These are phyloP conservation scores for Nemania diffusa DNA, from an alignment of 2,329 filamentous ascomycete species.

Conservation along the genomic window DNA sequence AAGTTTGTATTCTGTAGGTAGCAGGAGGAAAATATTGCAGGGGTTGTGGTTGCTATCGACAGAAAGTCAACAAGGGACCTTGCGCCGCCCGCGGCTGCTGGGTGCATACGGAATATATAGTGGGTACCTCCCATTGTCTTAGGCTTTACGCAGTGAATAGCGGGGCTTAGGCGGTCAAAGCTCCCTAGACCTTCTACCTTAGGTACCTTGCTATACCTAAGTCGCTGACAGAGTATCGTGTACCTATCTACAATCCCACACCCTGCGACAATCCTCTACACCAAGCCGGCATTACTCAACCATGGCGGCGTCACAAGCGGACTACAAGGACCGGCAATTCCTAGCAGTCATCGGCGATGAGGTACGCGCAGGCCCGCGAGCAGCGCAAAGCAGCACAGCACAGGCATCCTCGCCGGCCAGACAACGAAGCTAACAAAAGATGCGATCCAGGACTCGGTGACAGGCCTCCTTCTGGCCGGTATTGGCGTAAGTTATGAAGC, in stretches of 20 bases:
- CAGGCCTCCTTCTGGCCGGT: constrained; percentile 91
- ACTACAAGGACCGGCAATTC: constrained; percentile 89
- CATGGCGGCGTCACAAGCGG: constrained; percentile 63
- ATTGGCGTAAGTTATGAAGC: constrained; percentile 74
- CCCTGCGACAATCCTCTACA: constrained; percentile 1
- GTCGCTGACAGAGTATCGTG: background rate
- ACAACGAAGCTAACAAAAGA: constrained; percentile 19
- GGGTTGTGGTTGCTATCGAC: constrained; percentile 34
- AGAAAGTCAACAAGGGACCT: constrained; percentile 5
- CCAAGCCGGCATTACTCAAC: constrained; percentile 3
- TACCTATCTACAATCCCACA: constrained; percentile 1
- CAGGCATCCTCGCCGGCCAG: background rate
- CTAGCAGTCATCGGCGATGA: constrained; percentile 98
- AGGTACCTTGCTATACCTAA: background rate
- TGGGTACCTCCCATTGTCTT: background rate
- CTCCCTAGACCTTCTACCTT: background rate
- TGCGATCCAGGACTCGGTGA: constrained; percentile 83
- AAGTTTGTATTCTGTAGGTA: background rate
- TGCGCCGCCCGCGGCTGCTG: background rate
- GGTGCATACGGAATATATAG: constrained; percentile 14
- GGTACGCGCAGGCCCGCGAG: constrained; percentile 59
- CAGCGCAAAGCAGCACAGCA: background rate
- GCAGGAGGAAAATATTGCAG: constrained; percentile 33
- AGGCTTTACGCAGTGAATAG: constrained; percentile 6
- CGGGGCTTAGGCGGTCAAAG: constrained; percentile 9